A percentile compares a stretch with the other conserved stretches of the same genome.
Conservation (phyloP, 192 early-diverging fungal genomes). For the Backusella liffmaniae region DNA sequence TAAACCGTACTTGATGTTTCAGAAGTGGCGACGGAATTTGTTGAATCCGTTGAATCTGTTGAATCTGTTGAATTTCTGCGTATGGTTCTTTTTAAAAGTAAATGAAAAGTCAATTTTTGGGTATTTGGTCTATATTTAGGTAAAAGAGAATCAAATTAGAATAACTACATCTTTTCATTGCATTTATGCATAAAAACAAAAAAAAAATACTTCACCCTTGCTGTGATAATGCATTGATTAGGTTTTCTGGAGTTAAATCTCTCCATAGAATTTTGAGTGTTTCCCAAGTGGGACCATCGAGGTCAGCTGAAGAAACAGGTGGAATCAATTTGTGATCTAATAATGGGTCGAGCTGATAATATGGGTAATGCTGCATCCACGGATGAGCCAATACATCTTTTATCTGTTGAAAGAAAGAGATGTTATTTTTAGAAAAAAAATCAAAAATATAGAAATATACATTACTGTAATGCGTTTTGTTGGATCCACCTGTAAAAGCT, state of each 20-base stretch:
- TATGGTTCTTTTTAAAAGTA: neutral
- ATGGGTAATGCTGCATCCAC: neutral
- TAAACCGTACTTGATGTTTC: neutral
- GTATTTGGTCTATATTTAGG: slow-evolving; percentile 13
- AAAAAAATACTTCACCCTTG: neutral
- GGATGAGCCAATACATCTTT: slow-evolving; percentile 8
- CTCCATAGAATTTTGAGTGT: slow-evolving; percentile 24
- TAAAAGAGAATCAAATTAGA: neutral
- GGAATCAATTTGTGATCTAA: neutral
- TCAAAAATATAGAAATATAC: neutral
- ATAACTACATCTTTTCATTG: neutral
- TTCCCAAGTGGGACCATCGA: slow-evolving; percentile 16
- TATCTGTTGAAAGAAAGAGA: neutral
- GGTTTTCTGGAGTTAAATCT: slow-evolving; percentile 1
- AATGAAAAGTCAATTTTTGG: slow-evolving; percentile 21
- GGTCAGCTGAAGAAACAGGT: slow-evolving; percentile 12
- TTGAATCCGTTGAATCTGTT: neutral
- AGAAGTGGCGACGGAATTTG: neutral
- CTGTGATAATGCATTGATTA: neutral
- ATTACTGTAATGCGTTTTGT: slow-evolving; percentile 47
- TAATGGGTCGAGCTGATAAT: neutral
- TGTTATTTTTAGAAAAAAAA: neutral
- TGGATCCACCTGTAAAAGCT: slow-evolving; percentile 78
- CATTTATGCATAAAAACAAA: neutral
- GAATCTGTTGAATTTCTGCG: neutral